Percentiles rank a stretch among this genome's conserved stretches.
Conservation (phyloP, 352 stramenopile genomes). For the Phytophthora cactorum region DNA sequence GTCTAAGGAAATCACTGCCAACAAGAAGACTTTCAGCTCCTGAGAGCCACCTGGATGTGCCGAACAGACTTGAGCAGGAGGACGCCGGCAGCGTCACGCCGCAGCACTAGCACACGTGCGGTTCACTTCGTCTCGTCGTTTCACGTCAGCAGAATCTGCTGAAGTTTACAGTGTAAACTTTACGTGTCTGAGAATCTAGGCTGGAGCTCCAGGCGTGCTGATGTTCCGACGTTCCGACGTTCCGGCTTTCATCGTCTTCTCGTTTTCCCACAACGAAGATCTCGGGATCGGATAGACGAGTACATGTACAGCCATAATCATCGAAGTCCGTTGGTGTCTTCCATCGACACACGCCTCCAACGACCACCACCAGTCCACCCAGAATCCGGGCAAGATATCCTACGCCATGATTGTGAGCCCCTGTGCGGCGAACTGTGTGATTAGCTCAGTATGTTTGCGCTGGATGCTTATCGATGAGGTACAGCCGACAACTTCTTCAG, state of each 20-base stretch:
- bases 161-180: no score
- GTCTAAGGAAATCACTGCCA: neutral
- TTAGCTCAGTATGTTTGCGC: neutral
- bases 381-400: constrained; percentile 13
- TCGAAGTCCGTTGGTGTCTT: neutral
- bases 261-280: constrained; percentile 16
- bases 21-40: neutral
- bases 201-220: neutral
- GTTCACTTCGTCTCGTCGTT: neutral
- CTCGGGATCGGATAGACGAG: constrained; percentile 6
- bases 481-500: neutral
- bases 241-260: constrained; percentile 18
- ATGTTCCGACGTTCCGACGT: constrained; percentile 25
- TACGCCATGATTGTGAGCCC: constrained; percentile 16
- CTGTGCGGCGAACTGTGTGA: constrained; percentile 13
- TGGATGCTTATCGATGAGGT: neutral
- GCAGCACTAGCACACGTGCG: neutral
- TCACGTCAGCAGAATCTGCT: neutral
- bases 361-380: neutral
- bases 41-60: neutral
- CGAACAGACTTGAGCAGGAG: neutral
- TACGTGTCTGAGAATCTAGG: neutral
- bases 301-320: constrained; percentile 4
- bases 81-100: neutral
- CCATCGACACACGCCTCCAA: neutral